Evolutionary conservation across 2,329 filamentous ascomycete genomes (phyloP).

Genomic region (Cladobotryum protrusum): DNA sequence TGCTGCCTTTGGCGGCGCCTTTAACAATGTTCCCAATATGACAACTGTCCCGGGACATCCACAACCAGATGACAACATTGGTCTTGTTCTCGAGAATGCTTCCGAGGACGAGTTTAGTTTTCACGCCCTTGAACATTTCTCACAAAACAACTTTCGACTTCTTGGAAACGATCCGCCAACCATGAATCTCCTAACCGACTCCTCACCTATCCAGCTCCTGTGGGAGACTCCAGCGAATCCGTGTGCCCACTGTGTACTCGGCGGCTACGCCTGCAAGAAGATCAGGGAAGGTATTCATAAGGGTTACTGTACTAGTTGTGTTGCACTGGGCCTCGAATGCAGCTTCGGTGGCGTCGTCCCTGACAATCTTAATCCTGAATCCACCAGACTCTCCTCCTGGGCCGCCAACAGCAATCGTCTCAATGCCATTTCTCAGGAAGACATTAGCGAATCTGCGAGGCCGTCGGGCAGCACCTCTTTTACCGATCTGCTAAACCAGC

Average conservation of each 20-base stretch:
- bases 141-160: constrained; percentile 23
- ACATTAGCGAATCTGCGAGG: constrained; percentile 19
- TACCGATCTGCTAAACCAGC: constrained; percentile 22
- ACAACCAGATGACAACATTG: constrained; percentile 36
- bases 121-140: constrained; percentile 53
- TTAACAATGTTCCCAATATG: constrained; percentile 27
- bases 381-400: constrained; percentile 27
- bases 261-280: constrained; percentile 53
- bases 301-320: constrained; percentile 57
- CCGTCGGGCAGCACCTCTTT: constrained; percentile 21
- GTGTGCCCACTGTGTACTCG: constrained; percentile 46
- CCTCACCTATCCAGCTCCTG: constrained; percentile 9
- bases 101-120: constrained; percentile 56
- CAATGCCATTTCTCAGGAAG: constrained; percentile 26
- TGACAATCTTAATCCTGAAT: constrained; percentile 28
- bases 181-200: constrained; percentile 1
- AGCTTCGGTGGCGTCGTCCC: constrained; percentile 42
- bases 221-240: constrained; percentile 41
- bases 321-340: constrained; percentile 52
- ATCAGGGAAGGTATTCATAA: constrained; percentile 54
- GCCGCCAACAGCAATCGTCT: constrained; percentile 35
- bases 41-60: constrained; percentile 26
- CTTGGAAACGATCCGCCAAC: neutral
- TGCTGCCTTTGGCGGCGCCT: constrained; percentile 28
- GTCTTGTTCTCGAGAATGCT: constrained; percentile 49